A percentile compares a stretch with the other conserved stretches of the same genome.
Conservation (phyloP, 345 rosid species). For the Brassica incana region DNA sequence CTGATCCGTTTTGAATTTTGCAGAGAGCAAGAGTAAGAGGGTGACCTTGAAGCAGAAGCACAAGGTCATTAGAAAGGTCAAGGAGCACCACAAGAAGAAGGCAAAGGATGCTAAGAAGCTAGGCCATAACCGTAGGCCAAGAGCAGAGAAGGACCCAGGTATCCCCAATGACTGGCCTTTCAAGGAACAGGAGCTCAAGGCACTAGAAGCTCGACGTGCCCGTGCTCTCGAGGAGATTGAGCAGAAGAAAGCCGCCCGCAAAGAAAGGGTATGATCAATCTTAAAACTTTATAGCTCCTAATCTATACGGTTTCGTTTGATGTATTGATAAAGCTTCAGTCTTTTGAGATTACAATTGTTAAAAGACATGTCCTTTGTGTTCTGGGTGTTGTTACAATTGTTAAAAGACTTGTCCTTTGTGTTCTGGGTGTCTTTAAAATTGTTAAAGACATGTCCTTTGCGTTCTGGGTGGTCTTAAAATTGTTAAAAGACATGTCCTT, state of each 20-base stretch:
- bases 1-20: conserved; percentile 4
- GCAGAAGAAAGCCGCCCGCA: conserved; percentile 82
- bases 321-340: not conserved
- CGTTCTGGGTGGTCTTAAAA: no score
- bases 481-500: not conserved
- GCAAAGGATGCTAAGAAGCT: conserved; percentile 93
- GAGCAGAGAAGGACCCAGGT: conserved; percentile 94
- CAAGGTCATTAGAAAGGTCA: conserved; percentile 84
- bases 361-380: not conserved
- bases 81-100: conserved; percentile 94
- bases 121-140: conserved; percentile 50
- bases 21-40: conserved; percentile 98
- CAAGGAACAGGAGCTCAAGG: conserved; percentile 96
- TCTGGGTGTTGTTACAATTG: not conserved
- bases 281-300: not conserved
- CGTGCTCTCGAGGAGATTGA: conserved; percentile 85
- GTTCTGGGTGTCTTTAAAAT: not conserved
- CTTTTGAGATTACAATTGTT: not conserved
- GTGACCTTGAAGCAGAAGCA: conserved; percentile 76
- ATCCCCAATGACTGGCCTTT: conserved; percentile 99
- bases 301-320: not conserved
- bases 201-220: conserved; percentile 84
- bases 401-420: not conserved
- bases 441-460: not conserved
- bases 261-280: conserved; percentile 66